Evolutionary conservation across 805 yeast species (phyloP).

Genomic region (Metschnikowia sp.): DNA sequence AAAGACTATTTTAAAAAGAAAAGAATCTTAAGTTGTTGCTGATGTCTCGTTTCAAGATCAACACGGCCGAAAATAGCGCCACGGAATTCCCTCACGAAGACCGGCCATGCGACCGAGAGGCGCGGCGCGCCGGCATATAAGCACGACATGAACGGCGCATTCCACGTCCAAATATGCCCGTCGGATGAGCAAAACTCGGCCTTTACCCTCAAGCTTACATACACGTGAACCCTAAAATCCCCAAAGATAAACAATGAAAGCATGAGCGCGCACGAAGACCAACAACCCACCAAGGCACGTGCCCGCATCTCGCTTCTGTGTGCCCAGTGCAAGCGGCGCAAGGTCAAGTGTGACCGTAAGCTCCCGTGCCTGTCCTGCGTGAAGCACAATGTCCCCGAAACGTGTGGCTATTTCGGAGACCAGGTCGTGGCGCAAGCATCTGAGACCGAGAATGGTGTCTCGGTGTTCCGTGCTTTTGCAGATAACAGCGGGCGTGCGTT

Average conservation of each 20-base stretch:
- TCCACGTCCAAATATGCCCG: too few species aligned
- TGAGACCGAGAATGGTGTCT: not conserved
- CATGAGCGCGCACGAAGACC: not conserved
- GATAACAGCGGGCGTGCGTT: not conserved
- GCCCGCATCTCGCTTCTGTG: constrained; percentile 29
- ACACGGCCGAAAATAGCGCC: too few species aligned
- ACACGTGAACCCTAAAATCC: not conserved
- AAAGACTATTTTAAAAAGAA: too few species aligned
- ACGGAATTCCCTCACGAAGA: too few species aligned
- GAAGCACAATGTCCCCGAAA: constrained; percentile 21
- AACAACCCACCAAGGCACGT: not conserved
- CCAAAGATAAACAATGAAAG: not conserved
- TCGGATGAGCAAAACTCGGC: too few species aligned
- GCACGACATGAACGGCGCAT: not conserved
- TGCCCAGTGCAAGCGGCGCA: constrained; percentile 31
- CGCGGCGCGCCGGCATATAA: not conserved
- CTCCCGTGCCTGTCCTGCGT: constrained; percentile 35
- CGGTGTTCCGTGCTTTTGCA: constrained; percentile 3
- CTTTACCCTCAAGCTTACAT: not conserved
- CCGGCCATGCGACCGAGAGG: not conserved
- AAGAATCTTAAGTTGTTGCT: too few species aligned
- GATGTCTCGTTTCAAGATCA: too few species aligned
- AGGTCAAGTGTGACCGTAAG: constrained; percentile 37
- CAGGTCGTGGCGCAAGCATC: constrained; percentile 3
- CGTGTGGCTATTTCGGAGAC: constrained; percentile 26